Evolutionary conservation across 441 rosid species (phyloP), one percentile per base, ranked within the genome.

Genomic region (Sinapis alba): DNA sequence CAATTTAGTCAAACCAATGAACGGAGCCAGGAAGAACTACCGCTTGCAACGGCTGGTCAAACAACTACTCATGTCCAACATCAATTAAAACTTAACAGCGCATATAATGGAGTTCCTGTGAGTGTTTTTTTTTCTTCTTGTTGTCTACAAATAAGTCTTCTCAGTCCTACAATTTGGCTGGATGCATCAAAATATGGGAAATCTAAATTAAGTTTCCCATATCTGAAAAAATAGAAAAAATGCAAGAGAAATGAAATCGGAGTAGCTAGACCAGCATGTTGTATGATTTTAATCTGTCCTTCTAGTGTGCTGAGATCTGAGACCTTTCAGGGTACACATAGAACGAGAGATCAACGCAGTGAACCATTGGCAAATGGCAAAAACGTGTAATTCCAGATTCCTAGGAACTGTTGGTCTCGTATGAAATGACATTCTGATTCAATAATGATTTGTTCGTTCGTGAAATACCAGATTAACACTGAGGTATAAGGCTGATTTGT

Each of bases 341-440:
- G 83, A 72, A 82, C 90, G 7, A 87, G 99, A 81, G 92, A 86
- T 78, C 72, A 41, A 47, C 18, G 20, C 32, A 94, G 99, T 75
- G 99, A 94, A 76, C 96, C 97, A 57, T 81, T 89, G 82, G 99
- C 94, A 71, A 95, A 98, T 89, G 82, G 99, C 94, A 71, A 94
- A 98, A 61, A 89, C 98, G 5, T 86, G 80, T 81, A 95, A 90
- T 79, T 87, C 92, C 74, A 79, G 78, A 81, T 93, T 89, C 77
- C 83, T 87, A 72, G 97, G 92, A 81, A 92, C 99, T 47, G 97
- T 92, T 75, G 99, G n/a, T n/a, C n/a, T n/a, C n/a, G n/a, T n/a
- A n/a, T n/a, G n/a, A n/a, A n/a, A n/a, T n/a, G n/a, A n/a, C n/a
- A n/a, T n/a, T n/a, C n/a, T n/a, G n/a, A n/a, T n/a, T n/a, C n/a